A percentile compares a stretch with the other conserved stretches of the same genome.
phyloP scores from a whole-genome alignment of 1,139 yeast species.

The Hyphopichia fennica region DNA sequence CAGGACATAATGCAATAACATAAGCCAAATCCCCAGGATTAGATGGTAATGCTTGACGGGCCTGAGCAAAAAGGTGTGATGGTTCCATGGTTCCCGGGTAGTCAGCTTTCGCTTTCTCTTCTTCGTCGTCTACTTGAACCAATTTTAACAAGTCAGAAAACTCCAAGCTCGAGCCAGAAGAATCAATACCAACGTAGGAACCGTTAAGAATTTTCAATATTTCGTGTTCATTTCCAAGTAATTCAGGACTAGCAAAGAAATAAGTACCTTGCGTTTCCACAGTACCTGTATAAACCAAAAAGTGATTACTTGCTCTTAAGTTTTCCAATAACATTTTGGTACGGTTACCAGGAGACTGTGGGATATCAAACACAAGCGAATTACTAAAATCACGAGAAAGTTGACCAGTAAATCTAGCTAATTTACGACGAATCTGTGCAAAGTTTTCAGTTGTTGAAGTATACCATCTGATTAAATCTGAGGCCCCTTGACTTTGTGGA shows the following conservation, averaged over 20 bases:
- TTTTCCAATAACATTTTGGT: constrained; percentile 56
- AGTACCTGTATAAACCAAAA: constrained; percentile 73
- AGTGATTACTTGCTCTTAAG: constrained; percentile 68
- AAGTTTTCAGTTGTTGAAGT: constrained; percentile 81
- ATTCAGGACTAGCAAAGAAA: constrained; percentile 65
- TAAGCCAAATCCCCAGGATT: constrained; percentile 52
- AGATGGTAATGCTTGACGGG: constrained; percentile 15
- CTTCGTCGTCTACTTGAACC: constrained; percentile 17
- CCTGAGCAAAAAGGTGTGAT: constrained; percentile 5
- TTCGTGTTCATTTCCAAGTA: constrained; percentile 46
- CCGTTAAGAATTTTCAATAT: constrained; percentile 46
- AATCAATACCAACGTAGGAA: constrained; percentile 41
- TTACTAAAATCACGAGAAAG: constrained; percentile 75
- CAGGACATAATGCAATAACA: constrained; percentile 72
- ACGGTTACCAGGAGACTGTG: constrained; percentile 47
- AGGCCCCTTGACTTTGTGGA: constrained; percentile 39
- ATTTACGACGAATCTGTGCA: constrained; percentile 81
- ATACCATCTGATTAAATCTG: constrained; percentile 78
- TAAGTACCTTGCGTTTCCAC: constrained; percentile 76
- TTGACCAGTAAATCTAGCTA: constrained; percentile 73
- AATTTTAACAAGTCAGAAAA: constrained; percentile 33
- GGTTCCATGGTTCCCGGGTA: constrained; percentile 2
- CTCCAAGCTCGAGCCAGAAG: constrained; percentile 21
- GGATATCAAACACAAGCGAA: constrained; percentile 64
- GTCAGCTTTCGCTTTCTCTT: constrained; percentile 14